Evolutionary conservation across 768 basidiomycete species (phyloP), one percentile per base, ranked within the genome.

Genomic region (Rhodotorula diobovata): DNA sequence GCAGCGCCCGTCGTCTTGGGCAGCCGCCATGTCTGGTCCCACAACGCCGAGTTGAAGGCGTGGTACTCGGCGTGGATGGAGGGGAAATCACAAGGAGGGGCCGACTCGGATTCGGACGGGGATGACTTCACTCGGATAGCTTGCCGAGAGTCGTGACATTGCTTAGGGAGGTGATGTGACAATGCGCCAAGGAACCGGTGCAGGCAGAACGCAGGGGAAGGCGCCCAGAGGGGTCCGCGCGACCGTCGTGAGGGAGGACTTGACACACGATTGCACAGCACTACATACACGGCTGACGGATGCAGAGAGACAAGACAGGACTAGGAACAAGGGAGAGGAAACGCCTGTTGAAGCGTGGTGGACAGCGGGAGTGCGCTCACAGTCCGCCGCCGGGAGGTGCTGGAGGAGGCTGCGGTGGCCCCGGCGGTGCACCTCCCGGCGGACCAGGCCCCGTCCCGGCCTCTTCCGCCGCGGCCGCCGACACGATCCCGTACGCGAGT

Each of bases 381-480:
- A 12, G 23, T 1, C 48, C 48, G 45, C 50, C 23, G 50, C 15
- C n/a, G 25, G 50, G 50, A 9, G 51, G n/a, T 14, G n/a, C 51
- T 15, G 51, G n/a, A 5, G 30, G 30, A 9, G 15, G 53, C 15
- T 30, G 41, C 23, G 51, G 57, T 12, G 34, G 43, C n/a, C n/a
- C n/a, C 14, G 21, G 64, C 30, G 39, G n/a, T 4, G 8, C 12
- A 11, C 39, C 12, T 1, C 28, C 30, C 20, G 10, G 45, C 1
- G 23, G 25, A 28, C 48, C 48, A 11, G 48, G 48, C 9, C 25
- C 48, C 25, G 48, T 28, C 48, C 61, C 61, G 11, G 66, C 70
- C 53, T 71, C 70, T 28, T 71, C 70, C 34, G 66, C 70, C 11
- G 70, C 70, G 1, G 70, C 70, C 14, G 70, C 70, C 48, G 70